Evolutionary conservation across 2,329 filamentous ascomycete genomes (phyloP).

Genomic region (Fusarium nanum): DNA sequence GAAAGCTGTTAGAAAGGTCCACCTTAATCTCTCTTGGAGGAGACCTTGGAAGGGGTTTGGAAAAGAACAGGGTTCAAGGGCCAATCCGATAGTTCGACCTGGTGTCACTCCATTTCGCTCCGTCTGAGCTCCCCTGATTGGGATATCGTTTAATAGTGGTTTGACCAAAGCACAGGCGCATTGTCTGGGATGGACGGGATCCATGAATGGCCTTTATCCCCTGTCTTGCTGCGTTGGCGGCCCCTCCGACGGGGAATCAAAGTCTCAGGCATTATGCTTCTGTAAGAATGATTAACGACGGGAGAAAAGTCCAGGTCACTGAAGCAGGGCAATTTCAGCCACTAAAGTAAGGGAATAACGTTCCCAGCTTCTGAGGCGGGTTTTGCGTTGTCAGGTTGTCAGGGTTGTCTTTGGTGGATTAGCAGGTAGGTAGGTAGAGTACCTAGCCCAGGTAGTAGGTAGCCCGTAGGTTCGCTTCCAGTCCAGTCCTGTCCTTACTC

Average conservation of each 20-base stretch:
- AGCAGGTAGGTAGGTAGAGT: background rate
- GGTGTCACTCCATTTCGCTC: slow-evolving; percentile 38
- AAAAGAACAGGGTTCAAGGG: slow-evolving; percentile 25
- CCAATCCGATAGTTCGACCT: slow-evolving; percentile 35
- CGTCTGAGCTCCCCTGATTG: slow-evolving; percentile 31
- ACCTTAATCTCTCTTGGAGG: slow-evolving; percentile 41
- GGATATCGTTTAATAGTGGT: slow-evolving; percentile 29
- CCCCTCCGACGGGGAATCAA: slow-evolving; percentile 13
- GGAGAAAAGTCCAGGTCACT: slow-evolving; percentile 7
- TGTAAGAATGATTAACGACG: slow-evolving; percentile 11
- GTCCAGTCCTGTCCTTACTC: background rate
- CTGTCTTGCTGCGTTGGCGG: slow-evolving; percentile 15
- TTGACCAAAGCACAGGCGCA: slow-evolving; percentile 28
- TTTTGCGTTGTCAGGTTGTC: slow-evolving; percentile 5
- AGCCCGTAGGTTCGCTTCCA: background rate
- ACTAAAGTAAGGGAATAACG: slow-evolving; percentile 5
- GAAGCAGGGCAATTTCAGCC: slow-evolving; percentile 9
- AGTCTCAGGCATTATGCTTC: slow-evolving; percentile 5
- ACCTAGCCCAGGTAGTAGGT: background rate
- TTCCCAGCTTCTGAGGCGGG: slow-evolving; percentile 25
- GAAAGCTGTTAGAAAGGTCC: slow-evolving; percentile 25
- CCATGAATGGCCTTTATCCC: slow-evolving; percentile 18
- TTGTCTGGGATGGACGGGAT: slow-evolving; percentile 36
- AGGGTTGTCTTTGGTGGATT: slow-evolving; percentile 24
- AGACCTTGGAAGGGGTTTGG: slow-evolving; percentile 36